Percentiles rank a stretch among this genome's conserved stretches.
Evolutionary conservation across 768 basidiomycete genomes (phyloP).

Genomic region (Mycena polygramma): DNA sequence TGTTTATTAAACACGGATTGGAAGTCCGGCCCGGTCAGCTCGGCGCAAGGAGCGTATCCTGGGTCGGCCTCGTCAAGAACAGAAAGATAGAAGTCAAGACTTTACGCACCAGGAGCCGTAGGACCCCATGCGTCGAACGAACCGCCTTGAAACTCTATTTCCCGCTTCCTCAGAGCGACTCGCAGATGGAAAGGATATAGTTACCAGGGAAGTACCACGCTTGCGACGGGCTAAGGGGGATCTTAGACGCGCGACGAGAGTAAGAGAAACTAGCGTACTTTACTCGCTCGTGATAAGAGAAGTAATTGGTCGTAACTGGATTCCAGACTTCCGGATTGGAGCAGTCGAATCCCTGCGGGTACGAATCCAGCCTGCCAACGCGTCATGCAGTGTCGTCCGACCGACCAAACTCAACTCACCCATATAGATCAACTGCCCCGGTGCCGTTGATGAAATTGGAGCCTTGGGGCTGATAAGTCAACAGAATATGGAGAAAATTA

Average conservation of each 20-base stretch:
- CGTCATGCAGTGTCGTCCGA: no score
- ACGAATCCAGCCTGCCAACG: constrained; percentile 67
- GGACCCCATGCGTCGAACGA: constrained; percentile 89
- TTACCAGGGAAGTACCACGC: constrained; percentile 80
- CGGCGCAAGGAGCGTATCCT: constrained; percentile 76
- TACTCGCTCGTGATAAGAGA: constrained; percentile 68
- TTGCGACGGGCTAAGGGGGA: constrained; percentile 54
- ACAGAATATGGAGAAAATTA: no score
- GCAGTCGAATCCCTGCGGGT: constrained; percentile 87
- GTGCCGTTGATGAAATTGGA: no score
- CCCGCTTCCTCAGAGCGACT: constrained; percentile 21
- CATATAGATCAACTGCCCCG: constrained; percentile 83
- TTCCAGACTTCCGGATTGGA: constrained; percentile 78
- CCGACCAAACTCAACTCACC: constrained; percentile 52
- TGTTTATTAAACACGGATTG: constrained; percentile 84
- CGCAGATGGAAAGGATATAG: background rate
- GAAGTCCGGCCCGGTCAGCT: constrained; percentile 80
- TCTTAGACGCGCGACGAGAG: background rate
- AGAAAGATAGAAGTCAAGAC: background rate
- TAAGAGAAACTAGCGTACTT: constrained; percentile 36
- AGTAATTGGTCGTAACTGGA: constrained; percentile 73
- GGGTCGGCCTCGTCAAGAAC: constrained; percentile 21
- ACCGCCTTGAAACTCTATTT: constrained; percentile 75
- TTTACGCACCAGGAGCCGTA: constrained; percentile 66
- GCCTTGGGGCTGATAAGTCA: no score